phyloP scores from a whole-genome alignment of 352 stramenopile species.

The Globisporangium nagaii region DNA sequence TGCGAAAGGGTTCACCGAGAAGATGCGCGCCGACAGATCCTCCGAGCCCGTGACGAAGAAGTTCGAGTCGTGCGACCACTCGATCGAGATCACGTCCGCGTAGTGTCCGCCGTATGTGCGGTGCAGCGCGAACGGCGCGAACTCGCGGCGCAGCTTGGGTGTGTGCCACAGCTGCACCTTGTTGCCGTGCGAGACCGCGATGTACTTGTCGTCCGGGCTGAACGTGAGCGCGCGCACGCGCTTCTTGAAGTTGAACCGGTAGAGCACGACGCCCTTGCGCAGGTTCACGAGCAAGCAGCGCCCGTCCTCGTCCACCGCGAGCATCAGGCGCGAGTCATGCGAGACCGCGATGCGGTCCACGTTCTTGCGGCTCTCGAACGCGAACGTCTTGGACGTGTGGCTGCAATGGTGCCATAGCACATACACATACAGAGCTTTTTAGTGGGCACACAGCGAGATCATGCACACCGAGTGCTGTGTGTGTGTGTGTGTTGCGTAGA shows the following conservation, averaged over 20 bases:
- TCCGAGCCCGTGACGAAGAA: constrained; percentile 88
- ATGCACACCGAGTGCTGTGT: too few species aligned
- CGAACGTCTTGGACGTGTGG: constrained; percentile 85
- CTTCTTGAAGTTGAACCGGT: constrained; percentile 94
- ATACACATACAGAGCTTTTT: too few species aligned
- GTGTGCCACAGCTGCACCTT: constrained; percentile 91
- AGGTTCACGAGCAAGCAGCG: constrained; percentile 90
- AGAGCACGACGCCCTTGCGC: constrained; percentile 84
- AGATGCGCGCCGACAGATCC: constrained; percentile 86
- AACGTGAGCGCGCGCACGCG: constrained; percentile 83
- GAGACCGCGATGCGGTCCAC: constrained; percentile 84
- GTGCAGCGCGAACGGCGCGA: constrained; percentile 88
- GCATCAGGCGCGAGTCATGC: constrained; percentile 82
- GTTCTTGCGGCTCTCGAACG: constrained; percentile 91
- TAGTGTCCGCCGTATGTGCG: constrained; percentile 87
- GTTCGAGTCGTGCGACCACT: constrained; percentile 85
- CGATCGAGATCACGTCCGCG: constrained; percentile 81
- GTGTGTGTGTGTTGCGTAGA: not conserved
- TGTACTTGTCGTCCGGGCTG: constrained; percentile 84
- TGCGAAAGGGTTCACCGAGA: constrained; percentile 63
- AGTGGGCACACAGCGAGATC: too few species aligned
- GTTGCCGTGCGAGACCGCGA: constrained; percentile 87
- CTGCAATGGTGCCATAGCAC: constrained; percentile 20
- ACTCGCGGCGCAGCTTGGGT: constrained; percentile 81
- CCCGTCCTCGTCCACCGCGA: constrained; percentile 89